Conservation (phyloP, 2,329 filamentous ascomycete species). For the Didymella pomorum region DNA sequence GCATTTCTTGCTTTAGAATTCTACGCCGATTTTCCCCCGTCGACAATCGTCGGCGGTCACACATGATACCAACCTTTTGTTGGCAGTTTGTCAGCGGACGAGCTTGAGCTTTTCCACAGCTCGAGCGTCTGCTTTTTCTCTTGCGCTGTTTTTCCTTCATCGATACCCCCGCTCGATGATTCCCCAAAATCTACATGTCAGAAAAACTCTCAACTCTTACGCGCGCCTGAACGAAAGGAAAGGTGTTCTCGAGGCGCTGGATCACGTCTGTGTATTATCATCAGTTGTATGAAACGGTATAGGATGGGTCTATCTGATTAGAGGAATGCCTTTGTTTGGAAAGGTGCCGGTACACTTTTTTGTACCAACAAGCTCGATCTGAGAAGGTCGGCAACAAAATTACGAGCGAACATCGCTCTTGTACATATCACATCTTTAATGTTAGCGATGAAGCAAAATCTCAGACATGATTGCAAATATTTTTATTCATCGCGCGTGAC, state of each 20-base stretch:
- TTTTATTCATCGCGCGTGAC: not conserved
- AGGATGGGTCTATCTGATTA: constrained; percentile 23
- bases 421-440: constrained; percentile 41
- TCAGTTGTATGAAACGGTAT: constrained; percentile 36
- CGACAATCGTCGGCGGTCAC: constrained; percentile 18
- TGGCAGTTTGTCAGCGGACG: constrained; percentile 19
- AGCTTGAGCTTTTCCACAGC: constrained; percentile 9
- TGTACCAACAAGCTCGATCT: constrained; percentile 29
- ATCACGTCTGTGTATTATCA: constrained; percentile 43
- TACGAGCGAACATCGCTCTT: constrained; percentile 23
- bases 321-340: constrained; percentile 26
- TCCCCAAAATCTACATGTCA: constrained; percentile 31
- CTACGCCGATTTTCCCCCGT: constrained; percentile 18
- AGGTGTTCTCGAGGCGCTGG: constrained; percentile 37
- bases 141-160: constrained; percentile 24
- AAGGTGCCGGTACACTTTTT: constrained; percentile 34
- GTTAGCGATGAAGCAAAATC: constrained; percentile 22
- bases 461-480: constrained; percentile 7
- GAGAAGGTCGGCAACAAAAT: constrained; percentile 24
- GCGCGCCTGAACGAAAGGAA: constrained; percentile 27
- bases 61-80: constrained; percentile 21
- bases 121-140: constrained; percentile 19
- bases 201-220: constrained; percentile 40
- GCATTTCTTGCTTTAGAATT: constrained; percentile 19
- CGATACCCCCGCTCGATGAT: constrained; percentile 20